Evolutionary conservation across 2,329 filamentous ascomycete species (phyloP).

Genomic region (Ophiostoma sp.): DNA sequence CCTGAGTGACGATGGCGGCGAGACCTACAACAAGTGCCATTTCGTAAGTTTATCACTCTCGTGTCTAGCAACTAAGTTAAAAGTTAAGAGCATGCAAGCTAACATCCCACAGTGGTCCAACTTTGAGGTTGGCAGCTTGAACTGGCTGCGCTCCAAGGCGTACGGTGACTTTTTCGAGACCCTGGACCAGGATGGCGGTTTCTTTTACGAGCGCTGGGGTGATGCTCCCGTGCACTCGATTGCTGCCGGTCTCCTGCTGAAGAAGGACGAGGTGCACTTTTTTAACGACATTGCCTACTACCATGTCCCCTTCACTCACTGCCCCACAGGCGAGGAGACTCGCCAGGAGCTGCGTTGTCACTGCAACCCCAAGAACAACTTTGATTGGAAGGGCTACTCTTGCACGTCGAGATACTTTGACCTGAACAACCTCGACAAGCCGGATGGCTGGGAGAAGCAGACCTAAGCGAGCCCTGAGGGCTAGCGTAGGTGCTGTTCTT

Average conservation of each 20-base stretch:
- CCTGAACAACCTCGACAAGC: conserved; percentile 72
- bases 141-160: conserved; percentile 84
- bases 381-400: conserved; percentile 98
- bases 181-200: conserved; percentile 85
- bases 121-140: conserved; percentile 90
- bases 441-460: conserved; percentile 75
- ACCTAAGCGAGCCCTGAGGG: conserved; percentile 35
- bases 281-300: conserved; percentile 99
- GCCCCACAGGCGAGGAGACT: conserved; percentile 81
- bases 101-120: conserved; percentile 75
- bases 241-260: conserved; percentile 76
- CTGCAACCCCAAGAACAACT: conserved; percentile 94
- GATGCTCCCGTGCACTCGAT: conserved; percentile 97
- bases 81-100: conserved; percentile 18
- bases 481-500: neutral
- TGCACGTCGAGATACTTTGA: conserved; percentile 81
- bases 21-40: conserved; percentile 95
- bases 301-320: conserved; percentile 96
- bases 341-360: conserved; percentile 82
- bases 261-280: conserved; percentile 94
- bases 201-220: conserved; percentile 94
- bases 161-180: conserved; percentile 89
- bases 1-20: conserved; percentile 83
- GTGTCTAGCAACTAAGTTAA: neutral
- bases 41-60: conserved; percentile 60